A percentile compares a stretch with the other conserved stretches of the same genome.
These are phyloP conservation scores for Boletus smithii DNA, from an alignment of 1,284 basidiomycete genomes.

Conservation along the genomic window DNA sequence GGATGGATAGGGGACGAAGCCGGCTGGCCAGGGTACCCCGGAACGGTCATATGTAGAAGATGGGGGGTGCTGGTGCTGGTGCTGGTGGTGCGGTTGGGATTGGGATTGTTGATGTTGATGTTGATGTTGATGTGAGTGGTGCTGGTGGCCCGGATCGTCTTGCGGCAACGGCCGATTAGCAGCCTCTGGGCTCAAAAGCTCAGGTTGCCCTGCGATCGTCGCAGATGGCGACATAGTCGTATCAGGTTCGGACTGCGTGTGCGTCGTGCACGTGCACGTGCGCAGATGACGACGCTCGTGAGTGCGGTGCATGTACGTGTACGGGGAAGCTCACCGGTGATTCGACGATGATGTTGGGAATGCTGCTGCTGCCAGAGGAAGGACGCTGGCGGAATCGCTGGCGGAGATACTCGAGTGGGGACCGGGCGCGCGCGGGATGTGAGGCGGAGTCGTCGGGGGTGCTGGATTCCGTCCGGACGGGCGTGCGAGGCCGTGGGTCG, in stretches of 20 bases:
- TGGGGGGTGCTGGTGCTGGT: neutral
- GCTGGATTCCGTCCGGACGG: slow-evolving; percentile 11
- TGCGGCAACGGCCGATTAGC: slow-evolving; percentile 28
- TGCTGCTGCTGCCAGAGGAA: slow-evolving; percentile 22
- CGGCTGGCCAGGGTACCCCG: slow-evolving; percentile 11
- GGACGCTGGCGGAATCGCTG: slow-evolving; percentile 30
- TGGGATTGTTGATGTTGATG: slow-evolving; percentile 8
- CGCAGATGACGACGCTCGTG: no score
- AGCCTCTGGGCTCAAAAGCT: slow-evolving; percentile 32
- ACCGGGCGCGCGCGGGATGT: slow-evolving; percentile 8
- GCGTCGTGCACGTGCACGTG: no score
- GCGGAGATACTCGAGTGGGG: slow-evolving; percentile 25
- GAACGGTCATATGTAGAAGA: slow-evolving; percentile 16
- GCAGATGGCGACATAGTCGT: slow-evolving; percentile 18
- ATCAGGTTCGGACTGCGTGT: slow-evolving; percentile 31
- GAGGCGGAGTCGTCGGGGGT: slow-evolving; percentile 8
- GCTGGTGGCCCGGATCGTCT: slow-evolving; percentile 21
- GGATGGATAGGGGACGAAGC: slow-evolving; percentile 18
- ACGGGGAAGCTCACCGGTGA: slow-evolving; percentile 28
- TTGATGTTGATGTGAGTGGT: slow-evolving; percentile 12
- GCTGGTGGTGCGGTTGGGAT: slow-evolving; percentile 36
- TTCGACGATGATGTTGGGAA: slow-evolving; percentile 37
- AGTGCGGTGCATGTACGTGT: neutral
- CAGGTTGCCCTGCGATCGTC: slow-evolving; percentile 18
- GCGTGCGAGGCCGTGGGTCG: slow-evolving; percentile 15